phyloP scores from a whole-genome alignment of 2,329 filamentous ascomycete genomes.

The Coleophoma crateriformis region DNA sequence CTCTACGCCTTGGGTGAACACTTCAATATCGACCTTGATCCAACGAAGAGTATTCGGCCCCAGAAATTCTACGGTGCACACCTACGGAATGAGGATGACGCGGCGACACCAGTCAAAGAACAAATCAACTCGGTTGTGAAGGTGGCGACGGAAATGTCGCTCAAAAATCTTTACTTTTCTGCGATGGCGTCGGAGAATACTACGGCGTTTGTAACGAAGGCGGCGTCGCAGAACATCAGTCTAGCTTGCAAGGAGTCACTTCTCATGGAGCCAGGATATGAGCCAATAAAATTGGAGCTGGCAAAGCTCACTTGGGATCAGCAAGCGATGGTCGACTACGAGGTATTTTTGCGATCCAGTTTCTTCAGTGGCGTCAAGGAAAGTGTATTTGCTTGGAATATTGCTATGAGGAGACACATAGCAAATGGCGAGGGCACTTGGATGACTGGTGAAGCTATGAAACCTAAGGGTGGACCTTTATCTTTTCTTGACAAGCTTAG shows the following conservation, averaged over 20 bases:
- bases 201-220: background rate
- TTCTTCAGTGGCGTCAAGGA: conserved; percentile 33
- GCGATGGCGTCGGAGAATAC: background rate
- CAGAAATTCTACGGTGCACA: background rate
- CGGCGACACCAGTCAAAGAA: background rate
- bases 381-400: conserved; percentile 37
- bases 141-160: background rate
- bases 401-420: conserved; percentile 33
- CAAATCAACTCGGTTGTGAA: background rate
- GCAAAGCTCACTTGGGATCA: background rate
- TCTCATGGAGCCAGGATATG: background rate
- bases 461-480: too few species aligned
- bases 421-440: background rate
- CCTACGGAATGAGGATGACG: background rate
- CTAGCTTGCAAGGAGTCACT: background rate
- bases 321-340: conserved; percentile 32
- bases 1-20: conserved; percentile 18
- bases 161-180: background rate
- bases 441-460: background rate
- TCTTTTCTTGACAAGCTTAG: too few species aligned
- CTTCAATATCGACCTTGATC: background rate
- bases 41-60: background rate
- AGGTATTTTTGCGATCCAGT: conserved; percentile 34
- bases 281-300: background rate
- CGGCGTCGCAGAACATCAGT: background rate